phyloP scores from a whole-genome alignment of 2,329 filamentous ascomycete genomes.

The Lecanicillium sp. region DNA sequence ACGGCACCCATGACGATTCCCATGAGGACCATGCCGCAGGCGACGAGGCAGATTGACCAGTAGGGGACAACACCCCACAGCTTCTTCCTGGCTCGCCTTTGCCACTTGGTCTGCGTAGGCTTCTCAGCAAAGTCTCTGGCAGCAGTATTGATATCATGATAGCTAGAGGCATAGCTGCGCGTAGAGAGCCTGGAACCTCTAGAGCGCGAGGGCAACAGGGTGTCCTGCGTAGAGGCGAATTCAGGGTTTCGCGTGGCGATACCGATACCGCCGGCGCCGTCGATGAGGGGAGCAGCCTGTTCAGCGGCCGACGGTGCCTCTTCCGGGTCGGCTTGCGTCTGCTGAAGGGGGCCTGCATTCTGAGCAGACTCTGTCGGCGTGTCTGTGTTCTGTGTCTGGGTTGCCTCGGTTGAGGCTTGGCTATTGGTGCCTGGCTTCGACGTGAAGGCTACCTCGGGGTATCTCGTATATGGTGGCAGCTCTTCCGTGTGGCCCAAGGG shows the following conservation, averaged over 20 bases:
- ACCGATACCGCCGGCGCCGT: constrained; percentile 23
- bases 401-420: constrained; percentile 2
- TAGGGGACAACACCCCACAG: constrained; percentile 53
- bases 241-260: constrained; percentile 56
- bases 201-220: constrained; percentile 40
- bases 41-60: constrained; percentile 50
- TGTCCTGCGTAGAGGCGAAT: constrained; percentile 49
- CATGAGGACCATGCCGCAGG: constrained; percentile 42
- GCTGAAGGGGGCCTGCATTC: background rate
- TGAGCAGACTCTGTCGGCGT: constrained; percentile 5
- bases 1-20: constrained; percentile 50
- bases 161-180: constrained; percentile 41
- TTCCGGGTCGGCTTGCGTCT: background rate
- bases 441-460: constrained; percentile 64
- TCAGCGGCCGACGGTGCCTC: background rate
- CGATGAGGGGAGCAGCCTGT: background rate
- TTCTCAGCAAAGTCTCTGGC: constrained; percentile 41
- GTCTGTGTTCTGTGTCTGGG: background rate
- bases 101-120: constrained; percentile 40
- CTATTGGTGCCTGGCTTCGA: constrained; percentile 39
- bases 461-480: constrained; percentile 83
- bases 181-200: constrained; percentile 15
- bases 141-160: constrained; percentile 47
- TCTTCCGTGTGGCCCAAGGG: constrained; percentile 86
- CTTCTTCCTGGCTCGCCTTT: constrained; percentile 44